Conservation (phyloP, 2,329 filamentous ascomycete species). For the Fusarium nisikadoi region DNA sequence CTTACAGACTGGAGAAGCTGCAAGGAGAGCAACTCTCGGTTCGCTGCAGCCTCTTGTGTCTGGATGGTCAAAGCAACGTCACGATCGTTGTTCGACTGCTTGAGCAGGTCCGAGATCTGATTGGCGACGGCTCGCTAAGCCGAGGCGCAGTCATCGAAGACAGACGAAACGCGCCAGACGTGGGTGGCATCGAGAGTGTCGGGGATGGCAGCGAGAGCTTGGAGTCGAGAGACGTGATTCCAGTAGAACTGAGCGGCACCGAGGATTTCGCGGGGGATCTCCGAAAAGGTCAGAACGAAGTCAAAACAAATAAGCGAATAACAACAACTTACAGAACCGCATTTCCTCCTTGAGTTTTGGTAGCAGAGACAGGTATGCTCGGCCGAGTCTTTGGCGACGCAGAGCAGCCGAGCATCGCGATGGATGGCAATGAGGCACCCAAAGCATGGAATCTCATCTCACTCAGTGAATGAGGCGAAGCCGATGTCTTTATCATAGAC, state of each 20-base stretch:
- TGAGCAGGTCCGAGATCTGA: too few species aligned
- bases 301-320: not conserved
- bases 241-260: not conserved
- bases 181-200: fast-evolving
- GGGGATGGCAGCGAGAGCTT: not conserved
- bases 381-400: not conserved
- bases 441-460: not conserved
- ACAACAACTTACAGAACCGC: not conserved
- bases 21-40: not conserved
- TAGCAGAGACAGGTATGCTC: not conserved
- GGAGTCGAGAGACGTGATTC: not conserved
- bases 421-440: not conserved
- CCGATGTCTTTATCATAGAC: not conserved
- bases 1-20: not conserved
- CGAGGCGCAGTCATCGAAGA: not conserved
- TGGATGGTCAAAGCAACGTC: not conserved
- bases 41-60: fast-evolving
- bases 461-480: fast-evolving
- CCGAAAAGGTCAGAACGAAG: not conserved
- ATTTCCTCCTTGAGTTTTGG: not conserved
- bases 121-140: not conserved
- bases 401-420: not conserved
- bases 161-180: not conserved
- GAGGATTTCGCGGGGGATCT: not conserved
- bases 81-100: too few species aligned